Evolutionary conservation across 2,329 filamentous ascomycete species (phyloP).

Genomic region (Amphichorda felina): DNA sequence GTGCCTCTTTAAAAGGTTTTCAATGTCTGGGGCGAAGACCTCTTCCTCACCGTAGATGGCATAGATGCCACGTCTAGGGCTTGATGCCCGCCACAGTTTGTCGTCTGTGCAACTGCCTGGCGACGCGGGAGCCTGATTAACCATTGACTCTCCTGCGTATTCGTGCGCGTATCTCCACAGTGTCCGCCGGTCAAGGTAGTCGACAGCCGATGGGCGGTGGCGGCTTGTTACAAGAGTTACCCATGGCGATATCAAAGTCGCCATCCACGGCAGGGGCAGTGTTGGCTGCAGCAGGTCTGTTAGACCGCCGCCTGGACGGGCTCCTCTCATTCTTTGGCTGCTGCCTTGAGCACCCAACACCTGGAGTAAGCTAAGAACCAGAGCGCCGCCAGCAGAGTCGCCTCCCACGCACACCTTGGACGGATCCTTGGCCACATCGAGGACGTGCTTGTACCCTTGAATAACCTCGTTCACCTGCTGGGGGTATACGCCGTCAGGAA

Average conservation of each 20-base stretch:
- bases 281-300: constrained; percentile 7
- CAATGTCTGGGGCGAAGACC: constrained; percentile 61
- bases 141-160: constrained; percentile 39
- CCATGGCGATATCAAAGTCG: constrained; percentile 73
- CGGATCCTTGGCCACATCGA: constrained; percentile 44
- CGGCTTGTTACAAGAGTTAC: constrained; percentile 56
- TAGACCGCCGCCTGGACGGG: constrained; percentile 4
- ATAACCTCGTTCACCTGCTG: constrained; percentile 60
- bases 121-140: constrained; percentile 32
- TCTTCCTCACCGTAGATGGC: constrained; percentile 68
- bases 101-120: constrained; percentile 59
- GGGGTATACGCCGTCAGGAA: constrained; percentile 63
- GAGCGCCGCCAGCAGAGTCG: constrained; percentile 67
- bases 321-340: too few relatives aligned
- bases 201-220: constrained; percentile 58
- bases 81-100: constrained; percentile 54
- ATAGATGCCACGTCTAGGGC: constrained; percentile 54
- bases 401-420: constrained; percentile 59
- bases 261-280: constrained; percentile 33
- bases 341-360: constrained; percentile 36
- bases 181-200: constrained; percentile 59
- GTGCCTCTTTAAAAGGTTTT: constrained; percentile 44
- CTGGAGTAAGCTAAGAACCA: constrained; percentile 62
- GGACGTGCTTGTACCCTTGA: constrained; percentile 58
- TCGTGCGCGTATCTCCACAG: constrained; percentile 59